Conservation (phyloP, 495 filamentous ascomycete genomes). For the Podospora sp. region DNA sequence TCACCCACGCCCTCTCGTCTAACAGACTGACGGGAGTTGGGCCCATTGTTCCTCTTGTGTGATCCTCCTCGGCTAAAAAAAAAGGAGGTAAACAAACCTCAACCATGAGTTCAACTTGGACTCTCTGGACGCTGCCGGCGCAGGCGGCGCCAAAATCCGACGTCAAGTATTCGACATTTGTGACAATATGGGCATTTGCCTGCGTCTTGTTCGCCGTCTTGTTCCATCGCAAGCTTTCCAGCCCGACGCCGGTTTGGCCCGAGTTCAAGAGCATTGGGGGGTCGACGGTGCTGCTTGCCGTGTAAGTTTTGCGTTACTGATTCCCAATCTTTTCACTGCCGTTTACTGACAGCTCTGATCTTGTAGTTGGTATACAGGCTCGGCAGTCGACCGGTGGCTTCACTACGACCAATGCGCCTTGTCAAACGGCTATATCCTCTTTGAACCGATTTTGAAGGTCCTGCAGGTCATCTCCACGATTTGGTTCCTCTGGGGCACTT, state of each 20-base stretch:
- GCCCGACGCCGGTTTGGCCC: not conserved
- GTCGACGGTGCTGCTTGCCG: not conserved
- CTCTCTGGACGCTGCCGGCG: slow-evolving; percentile 4
- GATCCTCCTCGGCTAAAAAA: no score
- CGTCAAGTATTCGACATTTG: not conserved
- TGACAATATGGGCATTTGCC: slow-evolving; percentile 10
- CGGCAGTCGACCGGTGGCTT: slow-evolving; percentile 19
- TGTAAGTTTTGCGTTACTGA: slow-evolving; percentile 18
- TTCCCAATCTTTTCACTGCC: no score
- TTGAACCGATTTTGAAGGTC: not conserved
- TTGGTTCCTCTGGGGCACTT: slow-evolving; percentile 22
- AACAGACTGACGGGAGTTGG: no score
- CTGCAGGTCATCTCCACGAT: slow-evolving; percentile 18
- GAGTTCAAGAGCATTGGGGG: slow-evolving; percentile 13
- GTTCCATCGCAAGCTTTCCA: not conserved
- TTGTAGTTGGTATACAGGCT: slow-evolving; percentile 19
- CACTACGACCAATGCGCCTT: slow-evolving; percentile 13
- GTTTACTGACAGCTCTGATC: not conserved
- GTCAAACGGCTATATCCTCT: slow-evolving; percentile 21
- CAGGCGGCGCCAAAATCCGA: slow-evolving; percentile 10
- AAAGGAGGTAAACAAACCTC: no score
- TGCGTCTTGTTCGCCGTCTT: not conserved
- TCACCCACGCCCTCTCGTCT: no score
- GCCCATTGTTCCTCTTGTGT: no score
- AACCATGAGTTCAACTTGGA: not conserved